Evolutionary conservation across 2,329 filamentous ascomycete genomes (phyloP).

Genomic region (Leptodontidium sp.): DNA sequence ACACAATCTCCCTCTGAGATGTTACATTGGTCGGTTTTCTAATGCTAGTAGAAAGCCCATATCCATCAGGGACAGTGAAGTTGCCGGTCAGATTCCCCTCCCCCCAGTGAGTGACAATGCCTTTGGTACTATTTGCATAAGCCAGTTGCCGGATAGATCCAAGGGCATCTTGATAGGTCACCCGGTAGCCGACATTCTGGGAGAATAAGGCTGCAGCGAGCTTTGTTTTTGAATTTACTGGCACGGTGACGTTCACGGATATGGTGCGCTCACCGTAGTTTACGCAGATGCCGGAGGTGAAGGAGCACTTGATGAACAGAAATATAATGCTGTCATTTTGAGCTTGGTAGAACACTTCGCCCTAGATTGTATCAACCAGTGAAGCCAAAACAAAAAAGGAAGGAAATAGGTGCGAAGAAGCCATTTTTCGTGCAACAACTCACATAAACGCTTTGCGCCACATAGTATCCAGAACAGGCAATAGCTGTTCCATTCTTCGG

Average conservation of each 20-base stretch:
- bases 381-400: background rate
- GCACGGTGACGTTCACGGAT: background rate
- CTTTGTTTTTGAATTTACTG: background rate
- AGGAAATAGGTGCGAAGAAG: background rate
- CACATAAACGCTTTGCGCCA: background rate
- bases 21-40: background rate
- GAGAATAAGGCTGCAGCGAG: background rate
- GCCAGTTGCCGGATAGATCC: background rate
- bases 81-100: background rate
- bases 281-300: background rate
- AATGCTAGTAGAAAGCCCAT: background rate
- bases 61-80: background rate
- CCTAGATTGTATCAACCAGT: background rate
- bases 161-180: background rate
- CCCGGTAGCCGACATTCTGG: conserved; percentile 1
- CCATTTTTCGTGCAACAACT: background rate
- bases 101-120: background rate
- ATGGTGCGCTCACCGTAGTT: conserved; percentile 1
- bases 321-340: background rate
- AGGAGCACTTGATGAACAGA: background rate
- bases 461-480: background rate
- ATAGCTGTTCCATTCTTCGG: background rate
- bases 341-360: background rate
- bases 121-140: background rate
- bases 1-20: background rate